A percentile compares a stretch with the other conserved stretches of the same genome.
Conservation (phyloP, 1,139 yeast genomes). For the Geotrichum fermentans region DNA sequence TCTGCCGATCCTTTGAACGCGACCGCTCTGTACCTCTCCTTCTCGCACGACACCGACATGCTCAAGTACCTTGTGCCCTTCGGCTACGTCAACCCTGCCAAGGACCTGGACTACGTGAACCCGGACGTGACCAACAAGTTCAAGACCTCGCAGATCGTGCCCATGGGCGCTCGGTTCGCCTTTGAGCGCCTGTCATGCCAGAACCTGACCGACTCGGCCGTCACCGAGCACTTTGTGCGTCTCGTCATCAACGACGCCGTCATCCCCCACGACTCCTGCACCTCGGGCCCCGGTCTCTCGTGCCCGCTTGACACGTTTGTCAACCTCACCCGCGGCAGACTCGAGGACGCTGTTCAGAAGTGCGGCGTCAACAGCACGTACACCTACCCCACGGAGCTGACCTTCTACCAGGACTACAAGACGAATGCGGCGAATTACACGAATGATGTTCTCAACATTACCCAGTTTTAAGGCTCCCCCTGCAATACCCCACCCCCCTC, state of each 20-base stretch:
- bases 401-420: conserved; percentile 22
- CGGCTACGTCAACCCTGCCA: conserved; percentile 45
- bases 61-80: conserved; percentile 48
- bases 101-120: conserved; percentile 36
- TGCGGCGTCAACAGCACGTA: conserved; percentile 13
- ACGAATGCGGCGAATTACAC: conserved; percentile 10
- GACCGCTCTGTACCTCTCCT: conserved; percentile 42
- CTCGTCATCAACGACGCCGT: conserved; percentile 58
- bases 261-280: conserved; percentile 50
- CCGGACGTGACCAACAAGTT: conserved; percentile 45
- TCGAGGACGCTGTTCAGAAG: conserved; percentile 5
- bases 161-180: conserved; percentile 55
- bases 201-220: conserved; percentile 20
- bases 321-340: conserved; percentile 1
- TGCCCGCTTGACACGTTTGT: conserved; percentile 45
- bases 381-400: conserved; percentile 11
- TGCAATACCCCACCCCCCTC: too few relatives aligned
- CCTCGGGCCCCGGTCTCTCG: conserved; percentile 58
- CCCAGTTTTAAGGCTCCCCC: background rate
- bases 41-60: conserved; percentile 59
- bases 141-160: conserved; percentile 46
- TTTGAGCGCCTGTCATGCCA: conserved; percentile 49
- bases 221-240: conserved; percentile 43
- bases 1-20: conserved; percentile 36
- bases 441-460: background rate